These are phyloP conservation scores for Colletotrichum liaoningense DNA, from an alignment of 2,329 filamentous ascomycete species.

Conservation along the genomic window DNA sequence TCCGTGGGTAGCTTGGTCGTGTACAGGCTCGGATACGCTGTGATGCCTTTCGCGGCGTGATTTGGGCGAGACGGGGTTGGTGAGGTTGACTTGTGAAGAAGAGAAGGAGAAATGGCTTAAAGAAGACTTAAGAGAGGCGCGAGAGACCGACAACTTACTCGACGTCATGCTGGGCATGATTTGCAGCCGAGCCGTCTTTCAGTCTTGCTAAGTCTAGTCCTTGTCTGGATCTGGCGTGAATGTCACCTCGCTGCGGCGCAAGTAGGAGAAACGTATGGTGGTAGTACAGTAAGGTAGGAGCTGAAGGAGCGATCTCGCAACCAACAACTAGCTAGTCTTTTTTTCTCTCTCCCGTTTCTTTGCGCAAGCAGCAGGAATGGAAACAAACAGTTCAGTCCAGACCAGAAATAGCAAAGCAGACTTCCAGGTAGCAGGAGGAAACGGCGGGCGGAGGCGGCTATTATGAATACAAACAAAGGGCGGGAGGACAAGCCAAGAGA, in stretches of 20 bases:
- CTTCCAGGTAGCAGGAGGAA: conserved; percentile 14
- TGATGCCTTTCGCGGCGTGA: conserved; percentile 33
- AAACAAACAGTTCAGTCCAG: conserved; percentile 25
- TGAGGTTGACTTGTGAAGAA: conserved; percentile 37
- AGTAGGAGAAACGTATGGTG: conserved; percentile 1
- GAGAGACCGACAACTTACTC: conserved; percentile 52
- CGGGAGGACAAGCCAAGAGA: neutral
- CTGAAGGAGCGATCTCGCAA: conserved; percentile 2
- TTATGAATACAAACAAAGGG: conserved; percentile 33
- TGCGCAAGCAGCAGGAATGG: conserved; percentile 8
- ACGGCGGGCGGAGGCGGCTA: conserved; percentile 30
- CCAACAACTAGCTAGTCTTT: neutral
- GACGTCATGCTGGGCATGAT: conserved; percentile 56
- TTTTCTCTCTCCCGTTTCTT: conserved; percentile 1
- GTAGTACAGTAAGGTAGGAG: neutral
- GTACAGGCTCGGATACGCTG: conserved; percentile 32
- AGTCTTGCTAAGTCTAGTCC: conserved; percentile 27
- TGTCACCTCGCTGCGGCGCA: conserved; percentile 18
- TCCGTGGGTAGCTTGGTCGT: conserved; percentile 15
- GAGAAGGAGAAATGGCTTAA: conserved; percentile 49
- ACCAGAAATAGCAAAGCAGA: conserved; percentile 29
- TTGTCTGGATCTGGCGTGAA: conserved; percentile 25
- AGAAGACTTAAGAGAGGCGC: conserved; percentile 48
- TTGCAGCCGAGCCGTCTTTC: conserved; percentile 24
- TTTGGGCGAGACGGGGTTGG: conserved; percentile 20